These are phyloP conservation scores for Parastagonospora nodorum DNA, from an alignment of 2,329 filamentous ascomycete genomes.

Conservation along the genomic window DNA sequence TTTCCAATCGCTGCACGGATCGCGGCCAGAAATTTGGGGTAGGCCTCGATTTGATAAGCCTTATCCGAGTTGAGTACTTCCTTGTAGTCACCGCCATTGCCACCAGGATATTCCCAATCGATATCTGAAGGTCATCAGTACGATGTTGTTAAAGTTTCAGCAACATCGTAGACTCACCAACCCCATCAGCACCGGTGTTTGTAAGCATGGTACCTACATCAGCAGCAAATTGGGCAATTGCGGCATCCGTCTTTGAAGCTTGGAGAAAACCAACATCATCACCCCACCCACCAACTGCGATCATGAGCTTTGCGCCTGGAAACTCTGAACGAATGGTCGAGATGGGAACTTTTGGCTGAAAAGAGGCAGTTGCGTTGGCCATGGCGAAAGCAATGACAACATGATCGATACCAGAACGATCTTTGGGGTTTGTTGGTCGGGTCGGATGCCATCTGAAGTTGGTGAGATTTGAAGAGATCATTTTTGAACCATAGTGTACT, in stretches of 20 bases:
- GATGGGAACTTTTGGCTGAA: slow-evolving; percentile 61
- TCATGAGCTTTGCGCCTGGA: slow-evolving; percentile 64
- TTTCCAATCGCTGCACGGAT: slow-evolving; percentile 63
- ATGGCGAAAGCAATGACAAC: slow-evolving; percentile 42
- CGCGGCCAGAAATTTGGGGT: slow-evolving; percentile 63
- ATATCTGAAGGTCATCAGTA: slow-evolving; percentile 53
- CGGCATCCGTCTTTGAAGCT: slow-evolving; percentile 58
- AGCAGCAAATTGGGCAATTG: slow-evolving; percentile 63
- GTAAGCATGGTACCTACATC: slow-evolving; percentile 69
- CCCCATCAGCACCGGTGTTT: slow-evolving; percentile 67
- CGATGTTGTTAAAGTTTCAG: background rate
- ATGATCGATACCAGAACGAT: slow-evolving; percentile 44
- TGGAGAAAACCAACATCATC: slow-evolving; percentile 67
- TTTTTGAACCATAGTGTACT: slow-evolving; percentile 9
- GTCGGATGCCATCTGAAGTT: slow-evolving; percentile 38
- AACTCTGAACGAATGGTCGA: slow-evolving; percentile 59
- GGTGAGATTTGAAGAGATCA: background rate
- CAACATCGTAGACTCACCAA: slow-evolving; percentile 49
- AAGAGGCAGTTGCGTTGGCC: slow-evolving; percentile 52
- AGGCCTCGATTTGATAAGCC: slow-evolving; percentile 64
- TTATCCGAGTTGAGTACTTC: slow-evolving; percentile 63
- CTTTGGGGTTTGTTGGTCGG: slow-evolving; percentile 27
- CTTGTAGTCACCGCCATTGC: slow-evolving; percentile 73
- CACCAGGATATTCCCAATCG: slow-evolving; percentile 69
- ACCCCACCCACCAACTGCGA: slow-evolving; percentile 78